Evolutionary conservation across 2,329 filamentous ascomycete genomes (phyloP).

Genomic region (Penicillium nordicum): DNA sequence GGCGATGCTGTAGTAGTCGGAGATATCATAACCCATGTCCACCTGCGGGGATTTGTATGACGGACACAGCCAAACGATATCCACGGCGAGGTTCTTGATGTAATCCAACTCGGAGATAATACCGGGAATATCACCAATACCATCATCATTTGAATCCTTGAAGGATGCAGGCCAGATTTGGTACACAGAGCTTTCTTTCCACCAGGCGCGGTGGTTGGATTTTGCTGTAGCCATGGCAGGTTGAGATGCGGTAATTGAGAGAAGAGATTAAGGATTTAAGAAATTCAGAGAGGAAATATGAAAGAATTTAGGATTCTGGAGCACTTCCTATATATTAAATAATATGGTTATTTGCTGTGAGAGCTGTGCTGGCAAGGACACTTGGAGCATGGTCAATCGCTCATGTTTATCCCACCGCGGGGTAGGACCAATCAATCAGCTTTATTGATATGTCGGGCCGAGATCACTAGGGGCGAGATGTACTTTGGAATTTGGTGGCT

Average conservation of each 20-base stretch:
- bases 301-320: not conserved
- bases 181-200: slow-evolving; percentile 58
- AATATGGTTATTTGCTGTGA: not conserved
- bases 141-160: slow-evolving; percentile 50
- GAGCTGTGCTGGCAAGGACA: slow-evolving; percentile 2
- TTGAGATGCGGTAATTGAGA: not conserved
- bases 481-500: slow-evolving; percentile 6
- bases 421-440: slow-evolving; percentile 21
- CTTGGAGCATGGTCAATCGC: slow-evolving; percentile 9
- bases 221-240: slow-evolving; percentile 17
- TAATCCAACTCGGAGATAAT: slow-evolving; percentile 65
- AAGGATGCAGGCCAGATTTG: slow-evolving; percentile 61
- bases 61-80: slow-evolving; percentile 57
- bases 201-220: slow-evolving; percentile 45
- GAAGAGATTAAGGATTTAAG: too few species aligned
- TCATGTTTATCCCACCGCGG: slow-evolving; percentile 20
- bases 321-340: not conserved
- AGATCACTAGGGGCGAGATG: not conserved
- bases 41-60: slow-evolving; percentile 54
- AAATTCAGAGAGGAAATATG: too few species aligned
- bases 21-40: slow-evolving; percentile 54
- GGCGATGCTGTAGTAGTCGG: slow-evolving; percentile 64
- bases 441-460: slow-evolving; percentile 7
- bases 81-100: slow-evolving; percentile 58
- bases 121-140: slow-evolving; percentile 63